A percentile compares a stretch with the other conserved stretches of the same genome.
phyloP scores from a whole-genome alignment of 768 basidiomycete genomes.

The Cyathus striatus region DNA sequence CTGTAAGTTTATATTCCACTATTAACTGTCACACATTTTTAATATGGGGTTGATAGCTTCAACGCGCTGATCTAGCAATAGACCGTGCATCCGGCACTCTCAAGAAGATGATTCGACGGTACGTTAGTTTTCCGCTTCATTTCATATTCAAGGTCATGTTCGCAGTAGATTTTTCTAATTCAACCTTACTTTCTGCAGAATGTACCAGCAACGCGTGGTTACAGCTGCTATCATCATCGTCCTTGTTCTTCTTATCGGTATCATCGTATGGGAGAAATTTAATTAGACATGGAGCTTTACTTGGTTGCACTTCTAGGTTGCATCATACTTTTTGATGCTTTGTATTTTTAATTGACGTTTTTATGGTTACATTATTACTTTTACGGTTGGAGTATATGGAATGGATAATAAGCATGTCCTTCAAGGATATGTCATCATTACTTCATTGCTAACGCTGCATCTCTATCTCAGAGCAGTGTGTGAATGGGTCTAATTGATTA shows the following conservation, averaged over 20 bases:
- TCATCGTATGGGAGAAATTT: conserved; percentile 80
- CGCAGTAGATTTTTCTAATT: conserved; percentile 27
- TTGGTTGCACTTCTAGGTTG: neutral
- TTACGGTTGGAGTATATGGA: no score
- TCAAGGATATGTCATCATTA: no score
- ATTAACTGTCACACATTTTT: neutral
- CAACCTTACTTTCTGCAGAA: conserved; percentile 45
- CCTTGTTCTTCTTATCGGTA: conserved; percentile 74
- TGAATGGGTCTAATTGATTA: neutral
- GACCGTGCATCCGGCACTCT: conserved; percentile 89
- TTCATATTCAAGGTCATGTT: neutral
- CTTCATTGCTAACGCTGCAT: no score
- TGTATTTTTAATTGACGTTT: neutral
- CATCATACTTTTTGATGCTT: neutral
- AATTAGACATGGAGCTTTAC: conserved; percentile 21
- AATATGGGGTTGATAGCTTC: conserved; percentile 51
- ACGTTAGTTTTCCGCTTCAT: conserved; percentile 19
- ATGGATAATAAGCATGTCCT: no score
- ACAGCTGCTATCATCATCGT: conserved; percentile 84
- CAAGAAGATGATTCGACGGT: conserved; percentile 96
- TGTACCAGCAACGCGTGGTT: conserved; percentile 93
- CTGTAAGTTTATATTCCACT: conserved; percentile 51
- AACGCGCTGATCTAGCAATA: conserved; percentile 82
- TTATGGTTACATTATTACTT: no score
- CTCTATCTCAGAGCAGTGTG: no score